Evolutionary conservation across 2,329 filamentous ascomycete genomes (phyloP).

Genomic region (Penicillium corylophilum): DNA sequence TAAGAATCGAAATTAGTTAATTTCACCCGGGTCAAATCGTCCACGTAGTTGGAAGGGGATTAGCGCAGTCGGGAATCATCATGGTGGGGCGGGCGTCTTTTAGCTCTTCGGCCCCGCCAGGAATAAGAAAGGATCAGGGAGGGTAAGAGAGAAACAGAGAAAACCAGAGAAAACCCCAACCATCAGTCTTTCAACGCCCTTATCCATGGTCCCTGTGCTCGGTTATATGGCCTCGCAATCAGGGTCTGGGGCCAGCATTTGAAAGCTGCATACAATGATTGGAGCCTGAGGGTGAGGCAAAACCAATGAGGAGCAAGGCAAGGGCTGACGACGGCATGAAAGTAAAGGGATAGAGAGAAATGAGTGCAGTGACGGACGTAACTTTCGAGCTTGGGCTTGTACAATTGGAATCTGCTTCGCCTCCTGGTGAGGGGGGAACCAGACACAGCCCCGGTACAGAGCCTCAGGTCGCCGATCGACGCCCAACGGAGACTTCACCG

Average conservation of each 20-base stretch:
- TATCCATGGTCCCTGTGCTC: background rate
- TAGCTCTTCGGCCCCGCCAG: background rate
- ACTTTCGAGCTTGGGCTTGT: too few species aligned
- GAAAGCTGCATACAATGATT: background rate
- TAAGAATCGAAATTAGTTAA: background rate
- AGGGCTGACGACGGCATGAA: too few species aligned
- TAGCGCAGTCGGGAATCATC: background rate
- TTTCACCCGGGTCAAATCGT: background rate
- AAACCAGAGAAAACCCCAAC: background rate
- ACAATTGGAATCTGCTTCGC: too few species aligned
- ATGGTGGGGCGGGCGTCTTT: background rate
- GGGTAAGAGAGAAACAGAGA: background rate
- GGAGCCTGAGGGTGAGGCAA: background rate
- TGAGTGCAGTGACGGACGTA: too few species aligned
- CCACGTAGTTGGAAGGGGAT: background rate
- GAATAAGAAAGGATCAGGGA: background rate
- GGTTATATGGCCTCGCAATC: background rate
- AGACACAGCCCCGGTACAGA: too few species aligned
- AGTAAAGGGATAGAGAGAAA: too few species aligned
- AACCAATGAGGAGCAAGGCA: too few species aligned
- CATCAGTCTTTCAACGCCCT: background rate
- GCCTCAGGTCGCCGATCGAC: too few species aligned
- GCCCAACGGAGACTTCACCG: too few species aligned
- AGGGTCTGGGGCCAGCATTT: background rate
- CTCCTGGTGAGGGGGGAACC: too few species aligned